Base-by-base conservation (phyloP, 768 basidiomycete species). In the Grammothele lineata region DNA sequence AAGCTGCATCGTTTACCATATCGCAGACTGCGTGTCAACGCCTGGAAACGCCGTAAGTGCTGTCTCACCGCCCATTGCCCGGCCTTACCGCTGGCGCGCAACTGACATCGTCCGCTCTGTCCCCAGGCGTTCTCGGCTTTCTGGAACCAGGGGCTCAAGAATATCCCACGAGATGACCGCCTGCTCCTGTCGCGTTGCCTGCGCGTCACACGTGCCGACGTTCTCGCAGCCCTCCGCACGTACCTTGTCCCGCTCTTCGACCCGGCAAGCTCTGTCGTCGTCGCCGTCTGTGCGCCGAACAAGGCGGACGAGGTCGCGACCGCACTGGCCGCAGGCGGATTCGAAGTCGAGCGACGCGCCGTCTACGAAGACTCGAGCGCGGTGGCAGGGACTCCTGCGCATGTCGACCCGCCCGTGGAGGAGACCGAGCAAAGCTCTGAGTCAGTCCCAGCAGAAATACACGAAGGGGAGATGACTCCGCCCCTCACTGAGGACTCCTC, bases 201-300 rank as follows among this genome's bases (percentile, higher is more conserved):
- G 72, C 67, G 69, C 15, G 77, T 97, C 46, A 85, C 83, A n/a
- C 82, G 83, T 56, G 77, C 79, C 5, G 83, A 95, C 49, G 83
- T 96, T 40, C 61, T 92, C 12, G 66, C 62, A 5, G 76, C 77
- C 5, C 72, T 97, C 48, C 66, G 73, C 52, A 83, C 74, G 45
- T 82, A 92, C 64, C 80, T 96, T 67, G 62, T 93, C 27, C 91
- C 93, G 0, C 68, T 97, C 37, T 97, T 98, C 67, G 74, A 83
- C 51, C 63, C 92, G 0, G 70, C 74, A 3, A 76, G 81, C 0
- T 91, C 91, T 8, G 74, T 89, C 26, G 86, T 82, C 0, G 81
- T 89, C 14, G 82, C 89, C 14, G 85, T 92, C n/a, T 87, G 88
- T n/a, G 80, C 90, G 7, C 85, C 92, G 19, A 78, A 81, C 10